Evolutionary conservation across 441 rosid species (phyloP).

Genomic region (Aleurites moluccanus): DNA sequence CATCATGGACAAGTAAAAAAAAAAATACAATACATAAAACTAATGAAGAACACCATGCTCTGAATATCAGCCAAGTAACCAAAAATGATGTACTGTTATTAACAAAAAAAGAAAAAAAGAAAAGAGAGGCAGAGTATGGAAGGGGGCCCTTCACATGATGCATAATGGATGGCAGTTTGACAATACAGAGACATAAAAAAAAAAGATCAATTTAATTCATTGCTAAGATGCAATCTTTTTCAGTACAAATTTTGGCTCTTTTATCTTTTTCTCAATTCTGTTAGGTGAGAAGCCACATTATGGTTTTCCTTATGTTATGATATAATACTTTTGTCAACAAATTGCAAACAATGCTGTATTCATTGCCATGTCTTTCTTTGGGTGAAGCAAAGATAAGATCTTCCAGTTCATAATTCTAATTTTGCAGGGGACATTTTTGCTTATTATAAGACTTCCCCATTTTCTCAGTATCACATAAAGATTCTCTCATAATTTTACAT

Average conservation of each 20-base stretch:
- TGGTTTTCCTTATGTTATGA: background rate
- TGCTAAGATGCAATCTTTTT: background rate
- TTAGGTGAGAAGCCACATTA: slow-evolving; percentile 11
- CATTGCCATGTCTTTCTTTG: slow-evolving; percentile 2
- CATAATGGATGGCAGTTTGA: background rate
- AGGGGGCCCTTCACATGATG: background rate
- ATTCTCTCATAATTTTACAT: too few species aligned
- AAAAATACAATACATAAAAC: too few species aligned
- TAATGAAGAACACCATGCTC: too few species aligned
- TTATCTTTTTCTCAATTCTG: background rate
- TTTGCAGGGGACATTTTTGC: background rate
- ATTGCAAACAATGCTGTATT: background rate
- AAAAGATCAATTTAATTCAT: background rate
- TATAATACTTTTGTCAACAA: background rate
- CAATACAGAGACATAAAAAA: background rate
- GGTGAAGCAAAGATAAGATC: background rate
- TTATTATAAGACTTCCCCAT: too few species aligned
- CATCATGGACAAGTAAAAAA: too few species aligned
- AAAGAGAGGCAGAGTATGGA: background rate
- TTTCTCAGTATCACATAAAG: too few species aligned
- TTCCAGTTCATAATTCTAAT: background rate
- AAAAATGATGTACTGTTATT: too few species aligned
- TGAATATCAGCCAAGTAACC: too few species aligned
- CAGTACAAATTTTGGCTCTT: slow-evolving; percentile 6
- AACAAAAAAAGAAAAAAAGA: background rate